Evolutionary conservation across 2,329 filamentous ascomycete species (phyloP).

Genomic region (Immersiporthe knoxdaviesiana): DNA sequence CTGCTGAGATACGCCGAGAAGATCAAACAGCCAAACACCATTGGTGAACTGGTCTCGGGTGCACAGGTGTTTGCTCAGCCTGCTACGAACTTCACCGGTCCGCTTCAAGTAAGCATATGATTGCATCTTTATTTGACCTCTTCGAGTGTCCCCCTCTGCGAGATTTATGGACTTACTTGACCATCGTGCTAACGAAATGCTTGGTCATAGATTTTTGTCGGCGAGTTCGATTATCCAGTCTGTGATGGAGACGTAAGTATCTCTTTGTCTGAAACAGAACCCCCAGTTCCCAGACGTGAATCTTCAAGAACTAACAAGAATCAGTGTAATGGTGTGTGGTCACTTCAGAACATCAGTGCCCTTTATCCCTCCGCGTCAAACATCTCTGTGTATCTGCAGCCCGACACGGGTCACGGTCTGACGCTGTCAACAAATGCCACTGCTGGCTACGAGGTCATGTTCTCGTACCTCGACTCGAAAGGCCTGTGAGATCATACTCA

Average conservation of each 20-base stretch:
- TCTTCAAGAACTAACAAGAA: neutral
- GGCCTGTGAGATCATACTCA: neutral
- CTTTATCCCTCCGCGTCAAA: conserved; percentile 35
- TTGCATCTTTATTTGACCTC: too few species aligned
- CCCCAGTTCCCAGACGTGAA: neutral
- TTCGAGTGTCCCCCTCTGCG: too few species aligned
- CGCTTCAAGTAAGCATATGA: conserved; percentile 32
- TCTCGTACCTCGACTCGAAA: conserved; percentile 31
- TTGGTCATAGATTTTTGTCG: conserved; percentile 35
- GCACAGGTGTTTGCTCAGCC: conserved; percentile 30
- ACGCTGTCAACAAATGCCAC: conserved; percentile 43
- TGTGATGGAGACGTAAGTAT: conserved; percentile 43
- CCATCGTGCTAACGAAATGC: neutral
- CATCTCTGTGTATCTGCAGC: conserved; percentile 39
- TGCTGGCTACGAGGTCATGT: conserved; percentile 36
- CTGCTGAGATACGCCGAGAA: conserved; percentile 37
- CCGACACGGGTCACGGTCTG: conserved; percentile 42
- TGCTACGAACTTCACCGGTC: conserved; percentile 37
- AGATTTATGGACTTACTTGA: neutral
- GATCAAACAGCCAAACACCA: conserved; percentile 40
- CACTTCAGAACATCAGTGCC: neutral
- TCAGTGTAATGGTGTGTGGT: neutral
- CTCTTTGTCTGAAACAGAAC: neutral
- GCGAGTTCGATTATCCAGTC: conserved; percentile 40
- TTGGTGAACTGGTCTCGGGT: conserved; percentile 38